A percentile compares a stretch with the other conserved stretches of the same genome.
These are phyloP conservation scores for Phoma sp. DNA, from an alignment of 2,329 filamentous ascomycete genomes.

Conservation along the genomic window DNA sequence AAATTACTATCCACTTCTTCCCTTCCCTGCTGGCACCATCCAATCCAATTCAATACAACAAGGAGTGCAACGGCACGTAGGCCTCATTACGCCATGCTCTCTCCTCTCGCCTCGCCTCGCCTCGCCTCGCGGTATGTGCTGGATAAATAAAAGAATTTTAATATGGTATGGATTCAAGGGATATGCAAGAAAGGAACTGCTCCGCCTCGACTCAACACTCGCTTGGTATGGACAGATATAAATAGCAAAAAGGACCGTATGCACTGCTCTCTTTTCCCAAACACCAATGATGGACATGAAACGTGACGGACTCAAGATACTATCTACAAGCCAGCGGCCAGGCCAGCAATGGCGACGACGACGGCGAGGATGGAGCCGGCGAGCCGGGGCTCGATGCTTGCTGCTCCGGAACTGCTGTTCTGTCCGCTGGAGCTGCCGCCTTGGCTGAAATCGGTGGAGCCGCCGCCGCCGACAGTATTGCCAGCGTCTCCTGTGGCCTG, in stretches of 20 bases:
- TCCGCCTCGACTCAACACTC: too few species aligned
- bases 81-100: too few species aligned
- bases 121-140: too few species aligned
- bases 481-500: slow-evolving; percentile 15
- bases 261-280: slow-evolving; percentile 10
- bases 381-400: slow-evolving; percentile 34
- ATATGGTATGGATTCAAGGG: too few species aligned
- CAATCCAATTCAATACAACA: too few species aligned
- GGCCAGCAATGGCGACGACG: slow-evolving; percentile 41
- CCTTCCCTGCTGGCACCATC: too few species aligned
- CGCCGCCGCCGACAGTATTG: slow-evolving; percentile 10
- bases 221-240: too few species aligned
- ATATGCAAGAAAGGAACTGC: too few species aligned
- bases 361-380: slow-evolving; percentile 46
- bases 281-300: slow-evolving; percentile 18
- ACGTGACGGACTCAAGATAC: neutral
- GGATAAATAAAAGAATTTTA: too few species aligned
- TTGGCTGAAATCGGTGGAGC: slow-evolving; percentile 32
- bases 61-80: too few species aligned
- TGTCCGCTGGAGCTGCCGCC: slow-evolving; percentile 26
- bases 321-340: slow-evolving; percentile 33
- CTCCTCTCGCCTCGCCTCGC: too few species aligned
- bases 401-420: slow-evolving; percentile 23
- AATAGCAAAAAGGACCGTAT: slow-evolving; percentile 4
- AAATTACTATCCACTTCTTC: too few species aligned